Evolutionary conservation across 352 stramenopile species (phyloP).

Genomic region (Thalassiosira hispida): DNA sequence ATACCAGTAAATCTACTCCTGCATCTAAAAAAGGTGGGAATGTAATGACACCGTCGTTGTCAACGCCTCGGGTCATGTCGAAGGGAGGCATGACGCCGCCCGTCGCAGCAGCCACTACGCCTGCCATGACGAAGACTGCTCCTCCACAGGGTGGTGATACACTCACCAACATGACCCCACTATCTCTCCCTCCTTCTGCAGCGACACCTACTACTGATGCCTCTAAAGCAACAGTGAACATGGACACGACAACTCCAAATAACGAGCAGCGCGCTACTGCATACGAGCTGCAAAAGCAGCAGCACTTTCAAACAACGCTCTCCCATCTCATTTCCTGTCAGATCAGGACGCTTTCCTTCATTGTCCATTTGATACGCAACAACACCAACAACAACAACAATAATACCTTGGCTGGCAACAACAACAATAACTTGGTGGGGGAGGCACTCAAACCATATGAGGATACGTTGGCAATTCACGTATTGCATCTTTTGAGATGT

Average conservation of each 20-base stretch:
- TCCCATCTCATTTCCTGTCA: slow-evolving; percentile 90
- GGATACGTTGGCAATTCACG: slow-evolving; percentile 92
- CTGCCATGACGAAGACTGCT: neutral
- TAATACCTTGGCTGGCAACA: too few species aligned
- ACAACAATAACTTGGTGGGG: neutral
- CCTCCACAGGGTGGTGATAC: neutral
- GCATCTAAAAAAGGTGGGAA: neutral
- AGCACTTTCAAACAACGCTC: neutral
- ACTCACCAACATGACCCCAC: neutral
- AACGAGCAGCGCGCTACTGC: neutral
- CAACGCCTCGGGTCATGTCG: neutral
- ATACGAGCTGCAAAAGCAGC: slow-evolving; percentile 6
- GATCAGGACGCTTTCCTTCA: slow-evolving; percentile 97
- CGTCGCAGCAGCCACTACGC: neutral
- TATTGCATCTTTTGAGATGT: slow-evolving; percentile 91
- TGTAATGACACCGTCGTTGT: neutral
- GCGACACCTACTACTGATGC: slow-evolving; percentile 4
- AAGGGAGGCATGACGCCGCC: neutral
- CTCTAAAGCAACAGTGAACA: neutral
- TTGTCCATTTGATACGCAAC: slow-evolving; percentile 94
- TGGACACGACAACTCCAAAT: slow-evolving; percentile 12
- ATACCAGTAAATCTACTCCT: too few species aligned
- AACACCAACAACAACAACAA: slow-evolving; percentile 91
- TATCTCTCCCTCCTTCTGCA: neutral
- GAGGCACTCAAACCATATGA: slow-evolving; percentile 90